These are phyloP conservation scores for Botrytis pseudocinerea DNA, from an alignment of 2,329 filamentous ascomycete species.

Conservation along the genomic window DNA sequence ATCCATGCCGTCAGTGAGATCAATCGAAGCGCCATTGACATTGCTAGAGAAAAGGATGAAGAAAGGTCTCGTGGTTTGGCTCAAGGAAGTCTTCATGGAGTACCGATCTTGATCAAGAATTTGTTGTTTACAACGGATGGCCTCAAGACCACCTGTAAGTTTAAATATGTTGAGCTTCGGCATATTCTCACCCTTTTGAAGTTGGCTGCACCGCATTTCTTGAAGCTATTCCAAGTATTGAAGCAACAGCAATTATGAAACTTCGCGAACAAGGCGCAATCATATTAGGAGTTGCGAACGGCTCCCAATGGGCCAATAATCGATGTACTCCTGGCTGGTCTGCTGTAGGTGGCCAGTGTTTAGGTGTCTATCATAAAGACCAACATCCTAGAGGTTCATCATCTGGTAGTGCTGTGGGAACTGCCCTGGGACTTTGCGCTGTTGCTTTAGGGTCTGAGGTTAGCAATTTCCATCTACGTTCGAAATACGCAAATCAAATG, in stretches of 20 bases:
- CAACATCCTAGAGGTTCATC: slow-evolving; percentile 24
- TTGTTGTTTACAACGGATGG: slow-evolving; percentile 60
- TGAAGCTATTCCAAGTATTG: slow-evolving; percentile 52
- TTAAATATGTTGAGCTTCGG: neutral
- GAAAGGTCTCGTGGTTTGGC: slow-evolving; percentile 26
- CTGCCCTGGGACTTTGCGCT: slow-evolving; percentile 21
- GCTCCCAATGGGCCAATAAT: slow-evolving; percentile 57
- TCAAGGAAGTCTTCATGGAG: slow-evolving; percentile 51
- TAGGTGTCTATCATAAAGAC: slow-evolving; percentile 52
- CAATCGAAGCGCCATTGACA: slow-evolving; percentile 30
- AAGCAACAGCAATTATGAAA: slow-evolving; percentile 50
- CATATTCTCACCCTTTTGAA: slow-evolving; percentile 37
- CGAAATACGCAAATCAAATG: neutral
- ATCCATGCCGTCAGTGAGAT: slow-evolving; percentile 27
- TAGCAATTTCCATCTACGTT: neutral
- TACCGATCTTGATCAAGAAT: slow-evolving; percentile 60
- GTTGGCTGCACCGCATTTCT: slow-evolving; percentile 45
- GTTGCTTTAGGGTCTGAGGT: slow-evolving; percentile 57
- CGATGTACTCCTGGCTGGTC: slow-evolving; percentile 60
- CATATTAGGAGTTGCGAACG: slow-evolving; percentile 38
- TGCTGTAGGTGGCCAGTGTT: slow-evolving; percentile 60
- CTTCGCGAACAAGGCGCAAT: slow-evolving; percentile 25
- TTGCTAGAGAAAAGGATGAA: slow-evolving; percentile 28
- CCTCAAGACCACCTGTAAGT: slow-evolving; percentile 54
- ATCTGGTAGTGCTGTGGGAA: slow-evolving; percentile 23